Evolutionary conservation across 169 alveolate genomes (phyloP).

Genomic region (Cystoisospora suis): DNA sequence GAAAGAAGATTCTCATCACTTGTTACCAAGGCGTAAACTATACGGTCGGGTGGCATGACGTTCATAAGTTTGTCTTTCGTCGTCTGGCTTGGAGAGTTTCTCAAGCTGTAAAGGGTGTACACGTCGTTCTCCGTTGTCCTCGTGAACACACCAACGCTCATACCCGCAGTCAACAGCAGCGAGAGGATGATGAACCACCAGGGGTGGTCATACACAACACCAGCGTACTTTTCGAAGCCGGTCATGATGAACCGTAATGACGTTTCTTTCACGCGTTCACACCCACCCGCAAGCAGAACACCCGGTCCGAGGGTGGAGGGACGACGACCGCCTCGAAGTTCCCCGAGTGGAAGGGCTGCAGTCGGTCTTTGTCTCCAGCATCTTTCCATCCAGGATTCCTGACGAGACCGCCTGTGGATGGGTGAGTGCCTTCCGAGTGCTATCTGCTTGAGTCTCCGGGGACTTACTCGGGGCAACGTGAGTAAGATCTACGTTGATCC

Average conservation of each 20-base stretch:
- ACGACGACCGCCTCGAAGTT: no score
- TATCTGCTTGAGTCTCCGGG: no score
- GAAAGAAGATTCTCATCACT: not conserved
- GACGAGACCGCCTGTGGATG: no score
- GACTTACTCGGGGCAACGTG: no score
- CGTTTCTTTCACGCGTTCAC: not conserved
- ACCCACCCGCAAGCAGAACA: not conserved
- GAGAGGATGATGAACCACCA: slow-evolving; percentile 20
- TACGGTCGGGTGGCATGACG: slow-evolving; percentile 9
- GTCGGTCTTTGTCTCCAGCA: no score
- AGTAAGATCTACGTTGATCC: no score
- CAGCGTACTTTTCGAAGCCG: slow-evolving; percentile 12
- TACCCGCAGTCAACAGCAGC: slow-evolving; percentile 6
- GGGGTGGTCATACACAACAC: slow-evolving; percentile 28
- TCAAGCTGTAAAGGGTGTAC: slow-evolving; percentile 40
- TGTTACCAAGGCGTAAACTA: not conserved
- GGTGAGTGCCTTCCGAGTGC: no score
- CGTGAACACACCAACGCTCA: slow-evolving; percentile 26
- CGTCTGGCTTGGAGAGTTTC: slow-evolving; percentile 23
- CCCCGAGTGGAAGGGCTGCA: no score
- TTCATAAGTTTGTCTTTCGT: not conserved
- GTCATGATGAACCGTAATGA: not conserved
- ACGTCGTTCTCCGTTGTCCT: slow-evolving; percentile 31
- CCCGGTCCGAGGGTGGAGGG: no score
- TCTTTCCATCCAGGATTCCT: no score